Evolutionary conservation across 495 filamentous ascomycete species (phyloP), one percentile per base, ranked within the genome.

Genomic region (Thermochaetoides thermophila): DNA sequence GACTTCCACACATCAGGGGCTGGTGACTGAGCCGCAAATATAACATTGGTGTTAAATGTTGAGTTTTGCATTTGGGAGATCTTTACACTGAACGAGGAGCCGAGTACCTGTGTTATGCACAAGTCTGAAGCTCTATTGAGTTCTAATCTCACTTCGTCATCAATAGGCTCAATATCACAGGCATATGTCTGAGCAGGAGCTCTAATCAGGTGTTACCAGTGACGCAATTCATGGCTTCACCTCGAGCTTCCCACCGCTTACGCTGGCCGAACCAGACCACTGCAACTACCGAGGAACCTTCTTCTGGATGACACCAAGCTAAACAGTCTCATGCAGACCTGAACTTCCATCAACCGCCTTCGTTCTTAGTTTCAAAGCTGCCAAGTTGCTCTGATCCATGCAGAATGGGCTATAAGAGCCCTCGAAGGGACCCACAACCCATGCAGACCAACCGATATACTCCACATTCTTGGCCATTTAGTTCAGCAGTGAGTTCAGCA

Each of bases 391-490:
- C 22, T 46, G 48, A 45, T 67, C 57, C 0, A 59, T 60, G 46
- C 62, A 70, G 49, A 63, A 70, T 2, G 66, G 55, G 40, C 53
- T 59, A 16, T 50, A 45, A 12, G 45, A 32, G 0, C 66, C 64
- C 64, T 63, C 67, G 36, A 68, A 59, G 1, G 66, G 64, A 0
- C 64, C 64, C 3, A 64, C 66, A 4, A 64, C 63, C 63, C 62
- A 70, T 8, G 61, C 63, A 0, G 66, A 62, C 66, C 66, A 70
- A 2, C 66, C 66, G 34, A 68, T 67, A 34, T 63, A 70, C 32
- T 57, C 64, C 4, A 57, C 53, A 39, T 69, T 68, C 27, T 56
- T 25, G 7, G 50, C 40, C 56, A 69, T 60, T 46, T 67, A 69
- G 29, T 66, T 55, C 41, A 68, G 32, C 14, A 66, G 53, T 18